These are phyloP conservation scores for Whalleya microplaca DNA, from an alignment of 2,329 filamentous ascomycete genomes.

Conservation along the genomic window DNA sequence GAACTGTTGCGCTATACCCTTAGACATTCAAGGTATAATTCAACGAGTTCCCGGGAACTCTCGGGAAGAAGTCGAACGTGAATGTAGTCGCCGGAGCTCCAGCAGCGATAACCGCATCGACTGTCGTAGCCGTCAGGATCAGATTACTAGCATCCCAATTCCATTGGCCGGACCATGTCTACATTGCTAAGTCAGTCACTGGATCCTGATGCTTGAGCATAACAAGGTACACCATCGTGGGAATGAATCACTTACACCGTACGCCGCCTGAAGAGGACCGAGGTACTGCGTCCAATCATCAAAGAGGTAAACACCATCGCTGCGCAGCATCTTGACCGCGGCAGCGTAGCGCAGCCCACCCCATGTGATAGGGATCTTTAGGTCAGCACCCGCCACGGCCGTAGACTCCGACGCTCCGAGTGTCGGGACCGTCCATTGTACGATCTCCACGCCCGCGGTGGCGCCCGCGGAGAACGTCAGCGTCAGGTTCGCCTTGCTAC, in stretches of 20 bases:
- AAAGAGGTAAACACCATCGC: conserved; percentile 53
- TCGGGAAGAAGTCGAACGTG: conserved; percentile 59
- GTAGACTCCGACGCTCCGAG: conserved; percentile 33
- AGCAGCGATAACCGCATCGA: conserved; percentile 50
- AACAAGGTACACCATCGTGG: background rate
- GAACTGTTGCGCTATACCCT: background rate
- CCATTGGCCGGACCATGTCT: conserved; percentile 56
- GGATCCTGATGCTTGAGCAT: background rate
- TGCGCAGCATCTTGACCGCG: conserved; percentile 52
- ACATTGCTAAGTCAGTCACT: conserved; percentile 1
- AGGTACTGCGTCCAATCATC: conserved; percentile 61
- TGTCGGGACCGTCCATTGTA: conserved; percentile 56
- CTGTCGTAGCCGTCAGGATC: conserved; percentile 48
- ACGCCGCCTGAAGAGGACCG: conserved; percentile 53
- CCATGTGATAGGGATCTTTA: conserved; percentile 56
- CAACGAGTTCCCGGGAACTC: conserved; percentile 51
- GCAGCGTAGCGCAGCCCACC: conserved; percentile 54
- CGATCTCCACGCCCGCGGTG: conserved; percentile 48
- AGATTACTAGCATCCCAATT: conserved; percentile 52
- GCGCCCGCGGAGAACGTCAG: conserved; percentile 57
- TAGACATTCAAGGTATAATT: conserved; percentile 48
- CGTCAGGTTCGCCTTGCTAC: conserved; percentile 54
- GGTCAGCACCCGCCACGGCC: conserved; percentile 36
- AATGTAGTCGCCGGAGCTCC: conserved; percentile 51
- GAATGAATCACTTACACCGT: conserved; percentile 36